Base-by-base conservation (phyloP, 169 alveolate species). In the Eimeria necatrix region DNA sequence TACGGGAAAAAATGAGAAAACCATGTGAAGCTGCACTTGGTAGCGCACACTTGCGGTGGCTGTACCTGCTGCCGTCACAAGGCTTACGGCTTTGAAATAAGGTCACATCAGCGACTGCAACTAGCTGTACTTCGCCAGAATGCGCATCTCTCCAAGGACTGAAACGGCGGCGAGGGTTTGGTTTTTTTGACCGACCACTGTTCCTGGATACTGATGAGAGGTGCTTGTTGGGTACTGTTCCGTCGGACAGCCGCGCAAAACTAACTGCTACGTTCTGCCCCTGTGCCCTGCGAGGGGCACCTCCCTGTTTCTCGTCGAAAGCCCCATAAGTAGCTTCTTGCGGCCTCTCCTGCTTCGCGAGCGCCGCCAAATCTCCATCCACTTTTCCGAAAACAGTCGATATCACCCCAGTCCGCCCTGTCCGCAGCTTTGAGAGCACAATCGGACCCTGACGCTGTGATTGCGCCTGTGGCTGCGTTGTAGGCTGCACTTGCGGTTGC, bases 111-210 rank as follows among this genome's bases (percentile, higher is more conserved):
- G 51, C 70, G n/a, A 81, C 64, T 3, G 90, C 20, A 49, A 81
- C 24, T 10, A 81, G 12, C 52, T 41, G 73, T 3, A 81, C 74
- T 12, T 52, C 14, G 48, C 52, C 22, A 5, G 56, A 16, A 9
- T 81, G 73, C 6, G 90, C 90, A 26, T 26, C 90, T 26, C 53
- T 24, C 90, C 90, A 81, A 4, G 90, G 56, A 52, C 74, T 81
- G 90, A 81, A 81, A 60, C 6, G 74, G 32, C 41, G 14, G 22
- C 24, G 32, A 24, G 51, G 70, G 10, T 51, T 20, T 20, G 41
- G 9, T 41, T 51, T 18, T 20, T 1, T 12, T 6, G 61, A 78
- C 68, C 41, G 10, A 22, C 68, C 70, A 22, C 48, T 48, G 9
- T 16, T 6, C 48, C 18, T 22, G 9, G 61, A 32, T 22, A 26